phyloP scores from a whole-genome alignment of 164 flowering plant species.

The Liquidambar formosana region DNA sequence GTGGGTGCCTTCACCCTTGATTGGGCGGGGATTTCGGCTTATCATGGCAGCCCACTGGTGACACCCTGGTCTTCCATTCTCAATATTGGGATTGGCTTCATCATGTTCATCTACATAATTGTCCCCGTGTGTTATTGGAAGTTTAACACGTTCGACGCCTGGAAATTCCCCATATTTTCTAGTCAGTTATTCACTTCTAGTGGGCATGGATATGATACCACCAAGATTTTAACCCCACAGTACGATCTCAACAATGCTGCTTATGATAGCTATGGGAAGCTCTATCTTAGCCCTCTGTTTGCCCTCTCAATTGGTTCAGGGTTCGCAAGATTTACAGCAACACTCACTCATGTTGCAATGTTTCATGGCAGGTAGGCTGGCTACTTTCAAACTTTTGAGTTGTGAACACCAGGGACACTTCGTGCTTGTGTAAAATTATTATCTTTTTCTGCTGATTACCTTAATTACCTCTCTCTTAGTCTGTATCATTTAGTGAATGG shows the following conservation, averaged over 20 bases:
- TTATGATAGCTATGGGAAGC: conserved; percentile 73
- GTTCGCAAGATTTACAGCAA: conserved; percentile 85
- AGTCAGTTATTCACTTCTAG: conserved; percentile 64
- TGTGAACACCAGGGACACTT: too few relatives aligned
- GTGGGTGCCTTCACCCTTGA: conserved; percentile 60
- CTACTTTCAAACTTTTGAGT: background rate
- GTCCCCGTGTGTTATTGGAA: conserved; percentile 93
- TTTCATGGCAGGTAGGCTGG: conserved; percentile 87
- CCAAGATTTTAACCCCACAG: conserved; percentile 74
- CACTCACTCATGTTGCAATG: conserved; percentile 81
- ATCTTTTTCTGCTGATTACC: too few relatives aligned
- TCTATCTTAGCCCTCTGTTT: conserved; percentile 85
- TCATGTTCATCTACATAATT: conserved; percentile 88
- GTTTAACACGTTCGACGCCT: conserved; percentile 76
- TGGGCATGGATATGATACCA: conserved; percentile 77
- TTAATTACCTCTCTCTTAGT: too few relatives aligned
- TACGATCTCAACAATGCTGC: conserved; percentile 72
- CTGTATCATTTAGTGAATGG: too few relatives aligned
- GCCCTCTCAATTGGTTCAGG: conserved; percentile 96
- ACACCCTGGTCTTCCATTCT: conserved; percentile 69
- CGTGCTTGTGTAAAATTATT: too few relatives aligned
- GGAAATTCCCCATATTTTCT: conserved; percentile 86
- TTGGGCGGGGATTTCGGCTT: conserved; percentile 63
- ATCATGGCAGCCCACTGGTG: conserved; percentile 63
- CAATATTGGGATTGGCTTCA: conserved; percentile 68